These are phyloP conservation scores for Schizophyllum commune DNA, from an alignment of 1,284 basidiomycete species.

Conservation along the genomic window DNA sequence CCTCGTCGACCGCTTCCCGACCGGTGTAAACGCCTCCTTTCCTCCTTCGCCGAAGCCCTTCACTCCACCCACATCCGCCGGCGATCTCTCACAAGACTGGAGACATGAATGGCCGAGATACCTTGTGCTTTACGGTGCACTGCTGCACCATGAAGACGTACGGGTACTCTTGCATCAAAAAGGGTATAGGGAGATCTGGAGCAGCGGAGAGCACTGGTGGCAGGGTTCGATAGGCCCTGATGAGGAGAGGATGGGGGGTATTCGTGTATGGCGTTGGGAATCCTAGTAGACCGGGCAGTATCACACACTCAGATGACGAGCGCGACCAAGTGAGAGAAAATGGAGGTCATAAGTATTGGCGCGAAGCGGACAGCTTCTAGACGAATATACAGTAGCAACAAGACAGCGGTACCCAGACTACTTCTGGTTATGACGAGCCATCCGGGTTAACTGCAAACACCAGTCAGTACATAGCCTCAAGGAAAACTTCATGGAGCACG, in stretches of 20 bases:
- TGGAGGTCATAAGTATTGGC: neutral
- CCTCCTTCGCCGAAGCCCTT: constrained; percentile 42
- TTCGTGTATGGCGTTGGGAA: neutral
- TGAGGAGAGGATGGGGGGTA: neutral
- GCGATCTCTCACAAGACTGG: neutral
- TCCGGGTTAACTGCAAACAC: constrained; percentile 29
- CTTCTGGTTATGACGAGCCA: constrained; percentile 32
- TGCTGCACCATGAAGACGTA: neutral
- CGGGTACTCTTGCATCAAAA: neutral
- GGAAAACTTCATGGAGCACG: constrained; percentile 10
- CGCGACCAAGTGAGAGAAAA: neutral
- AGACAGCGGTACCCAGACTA: constrained; percentile 17
- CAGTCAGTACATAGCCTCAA: constrained; percentile 6
- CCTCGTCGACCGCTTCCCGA: constrained; percentile 58
- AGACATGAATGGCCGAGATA: neutral
- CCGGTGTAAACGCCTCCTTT: constrained; percentile 51
- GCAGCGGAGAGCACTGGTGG: neutral
- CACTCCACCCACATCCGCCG: neutral
- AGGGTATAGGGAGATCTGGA: neutral
- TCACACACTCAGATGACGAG: neutral
- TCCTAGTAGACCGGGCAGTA: neutral
- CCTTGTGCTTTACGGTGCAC: neutral
- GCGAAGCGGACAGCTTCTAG: neutral
- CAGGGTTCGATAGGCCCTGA: neutral
- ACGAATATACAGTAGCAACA: neutral